A percentile compares a stretch with the other conserved stretches of the same genome.
Evolutionary conservation across 1,284 basidiomycete species (phyloP).

Genomic region (Ustilago loliicola): DNA sequence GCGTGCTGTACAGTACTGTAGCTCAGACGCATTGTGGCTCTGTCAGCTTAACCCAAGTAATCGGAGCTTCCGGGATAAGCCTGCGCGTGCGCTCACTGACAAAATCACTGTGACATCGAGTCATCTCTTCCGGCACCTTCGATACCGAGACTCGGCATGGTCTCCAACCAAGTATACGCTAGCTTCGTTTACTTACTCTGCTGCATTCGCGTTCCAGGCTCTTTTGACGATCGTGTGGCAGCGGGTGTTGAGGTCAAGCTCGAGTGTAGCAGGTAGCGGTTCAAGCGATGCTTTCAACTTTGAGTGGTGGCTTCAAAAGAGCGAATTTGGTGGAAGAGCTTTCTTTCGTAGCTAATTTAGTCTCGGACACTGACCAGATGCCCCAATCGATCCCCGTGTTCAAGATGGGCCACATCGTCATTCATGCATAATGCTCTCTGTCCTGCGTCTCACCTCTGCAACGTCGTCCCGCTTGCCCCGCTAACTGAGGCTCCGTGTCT

Average conservation of each 20-base stretch:
- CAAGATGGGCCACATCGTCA: conserved; percentile 16
- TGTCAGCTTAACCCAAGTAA: background rate
- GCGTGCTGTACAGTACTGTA: background rate
- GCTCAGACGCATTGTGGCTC: background rate
- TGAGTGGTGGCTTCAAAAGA: background rate
- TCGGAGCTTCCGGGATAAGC: conserved; percentile 7
- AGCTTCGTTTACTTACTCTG: too few species aligned
- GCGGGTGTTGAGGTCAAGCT: background rate
- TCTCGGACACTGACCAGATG: background rate
- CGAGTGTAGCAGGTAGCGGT: background rate
- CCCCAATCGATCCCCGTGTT: background rate
- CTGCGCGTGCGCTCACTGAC: background rate
- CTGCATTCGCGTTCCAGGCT: too few species aligned
- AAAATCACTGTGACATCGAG: background rate
- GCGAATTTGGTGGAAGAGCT: background rate
- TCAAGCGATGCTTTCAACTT: conserved; percentile 2
- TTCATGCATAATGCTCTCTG: conserved; percentile 8
- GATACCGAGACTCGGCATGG: background rate
- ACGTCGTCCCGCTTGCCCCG: conserved; percentile 2
- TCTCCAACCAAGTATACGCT: background rate
- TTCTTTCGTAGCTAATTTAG: conserved; percentile 7
- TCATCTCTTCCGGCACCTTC: background rate
- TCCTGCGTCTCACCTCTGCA: conserved; percentile 1
- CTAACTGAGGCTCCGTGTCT: background rate
- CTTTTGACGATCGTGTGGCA: background rate